Base-by-base conservation (phyloP, 208 protist genomes). In the Trypanosoma mega region DNA sequence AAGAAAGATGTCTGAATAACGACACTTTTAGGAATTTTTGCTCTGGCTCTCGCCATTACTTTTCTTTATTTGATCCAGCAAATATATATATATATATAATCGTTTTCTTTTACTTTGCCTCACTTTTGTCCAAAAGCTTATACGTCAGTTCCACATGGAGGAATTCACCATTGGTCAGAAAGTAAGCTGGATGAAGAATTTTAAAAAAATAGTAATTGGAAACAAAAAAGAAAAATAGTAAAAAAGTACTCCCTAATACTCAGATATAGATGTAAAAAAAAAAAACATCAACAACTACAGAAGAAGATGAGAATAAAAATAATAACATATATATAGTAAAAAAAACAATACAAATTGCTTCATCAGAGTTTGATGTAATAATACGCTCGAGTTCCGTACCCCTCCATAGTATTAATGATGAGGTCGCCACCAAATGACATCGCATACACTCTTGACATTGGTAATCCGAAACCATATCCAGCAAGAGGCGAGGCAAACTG, bases 401-500 rank as follows among this genome's bases (percentile, higher is more conserved):
- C 92, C 49, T 98, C 93, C 86, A 98, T 93, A 7, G 87, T 90
- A 48, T 95, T 90, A 7, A 98, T 46, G 18, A 85, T 51, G 3
- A 98, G 76, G 63, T 98, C 97, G 7, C 97, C 97, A 31, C 88
- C 93, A 69, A 98, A 96, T 9, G 91, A 85, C 39, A 79, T 79
- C 23, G 95, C 92, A 76, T 98, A 98, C 33, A 97, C 73, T 26
- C 92, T 80, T 6, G 82, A 91, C 69, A 98, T 85, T 1, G 97
- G 97, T 27, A 98, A 68, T 4, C 97, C 97, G 63, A 97, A 98
- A 0, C 97, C 97, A 48, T 96, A 97, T 14, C 96, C 96, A 20
- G 96, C 96, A 9, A 98, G 62, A 16, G 87, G 83, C 0, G 89
- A 77, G 8, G 50, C 53, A 9, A 3, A 14, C 43, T 54, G 18